These are phyloP conservation scores for Podaxis mareebaensis DNA, from an alignment of 768 basidiomycete species.

Conservation along the genomic window DNA sequence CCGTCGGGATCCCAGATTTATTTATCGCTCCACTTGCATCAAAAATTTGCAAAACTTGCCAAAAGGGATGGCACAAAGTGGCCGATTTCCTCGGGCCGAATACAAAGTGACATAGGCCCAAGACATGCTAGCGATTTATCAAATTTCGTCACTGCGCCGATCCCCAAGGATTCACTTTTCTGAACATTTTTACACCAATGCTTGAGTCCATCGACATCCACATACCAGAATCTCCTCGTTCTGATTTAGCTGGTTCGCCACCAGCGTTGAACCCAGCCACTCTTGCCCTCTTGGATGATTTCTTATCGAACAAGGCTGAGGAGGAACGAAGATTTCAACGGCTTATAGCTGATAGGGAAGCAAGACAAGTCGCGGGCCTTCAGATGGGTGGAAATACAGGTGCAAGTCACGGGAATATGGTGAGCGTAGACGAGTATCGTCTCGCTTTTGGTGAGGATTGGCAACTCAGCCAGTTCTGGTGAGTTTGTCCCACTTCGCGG, in stretches of 20 bases:
- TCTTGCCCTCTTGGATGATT: neutral
- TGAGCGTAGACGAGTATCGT: conserved; percentile 45
- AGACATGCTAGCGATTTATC: too few species aligned
- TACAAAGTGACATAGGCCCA: too few species aligned
- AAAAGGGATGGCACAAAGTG: too few species aligned
- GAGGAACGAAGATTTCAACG: conserved; percentile 43
- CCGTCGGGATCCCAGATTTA: too few species aligned
- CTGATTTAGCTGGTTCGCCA: conserved; percentile 15
- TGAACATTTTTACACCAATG: neutral
- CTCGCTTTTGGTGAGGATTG: conserved; percentile 47
- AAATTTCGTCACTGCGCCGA: neutral
- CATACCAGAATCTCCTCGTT: conserved; percentile 28
- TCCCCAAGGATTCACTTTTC: neutral
- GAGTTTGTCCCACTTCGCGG: conserved; percentile 24
- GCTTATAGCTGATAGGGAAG: conserved; percentile 35
- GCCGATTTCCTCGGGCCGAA: too few species aligned
- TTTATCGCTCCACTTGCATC: too few species aligned
- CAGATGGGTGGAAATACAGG: conserved; percentile 24
- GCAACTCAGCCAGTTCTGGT: conserved; percentile 55
- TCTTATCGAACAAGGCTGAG: conserved; percentile 36
- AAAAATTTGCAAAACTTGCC: too few species aligned
- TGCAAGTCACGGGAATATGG: conserved; percentile 31
- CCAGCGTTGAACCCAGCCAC: conserved; percentile 1
- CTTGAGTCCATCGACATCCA: conserved; percentile 13
- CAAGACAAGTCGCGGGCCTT: conserved; percentile 34